Evolutionary conservation across 192 early-diverging fungal species (phyloP), one percentile per base, ranked within the genome.

Genomic region (Anaeromyces robustus): DNA sequence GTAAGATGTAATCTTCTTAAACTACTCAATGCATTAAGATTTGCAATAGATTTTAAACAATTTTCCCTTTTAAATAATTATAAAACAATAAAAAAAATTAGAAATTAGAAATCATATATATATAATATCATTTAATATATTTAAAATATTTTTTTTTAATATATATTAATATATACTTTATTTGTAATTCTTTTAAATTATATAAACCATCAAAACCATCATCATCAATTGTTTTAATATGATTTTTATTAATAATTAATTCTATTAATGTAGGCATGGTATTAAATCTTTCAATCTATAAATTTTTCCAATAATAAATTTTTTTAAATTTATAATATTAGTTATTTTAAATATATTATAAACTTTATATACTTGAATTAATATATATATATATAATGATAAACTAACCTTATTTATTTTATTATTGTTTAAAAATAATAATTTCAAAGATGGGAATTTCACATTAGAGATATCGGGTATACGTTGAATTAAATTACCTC

Each of bases 191-290:
- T 77, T 84, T 86, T 34, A 91, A 80, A 59, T 90, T 89, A 30
- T 87, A 86, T 30, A 90, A 78, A 0, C 86, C 87, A 16, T 87
- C 41, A 79, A 91, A 91, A 11, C 87, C 88, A 4, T 83, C 81
- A 26, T 88, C 88, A 30, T 91, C 89, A 14, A 84, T 86, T 28
- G 80, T 77, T 79, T 87, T 91, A 82, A 91, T 90, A 79, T 90
- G 90, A 80, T 91, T 91, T 82, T 88, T 87, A 82, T 91, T 89
- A 22, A 90, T 79, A 12, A 90, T 88, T 34, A 91, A 82, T 79
- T 90, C 88, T 28, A 86, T 84, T 30, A 91, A 80, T 30, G 83
- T 85, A 18, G 86, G 86, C 87, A 91, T 85, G 30, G 89, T 86
- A 77, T 89, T 89, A 22, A 91, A 80, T 22, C 89, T 89, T 77